phyloP scores from a whole-genome alignment of 176 grass and related monocot species.

The Typha latifolia region DNA sequence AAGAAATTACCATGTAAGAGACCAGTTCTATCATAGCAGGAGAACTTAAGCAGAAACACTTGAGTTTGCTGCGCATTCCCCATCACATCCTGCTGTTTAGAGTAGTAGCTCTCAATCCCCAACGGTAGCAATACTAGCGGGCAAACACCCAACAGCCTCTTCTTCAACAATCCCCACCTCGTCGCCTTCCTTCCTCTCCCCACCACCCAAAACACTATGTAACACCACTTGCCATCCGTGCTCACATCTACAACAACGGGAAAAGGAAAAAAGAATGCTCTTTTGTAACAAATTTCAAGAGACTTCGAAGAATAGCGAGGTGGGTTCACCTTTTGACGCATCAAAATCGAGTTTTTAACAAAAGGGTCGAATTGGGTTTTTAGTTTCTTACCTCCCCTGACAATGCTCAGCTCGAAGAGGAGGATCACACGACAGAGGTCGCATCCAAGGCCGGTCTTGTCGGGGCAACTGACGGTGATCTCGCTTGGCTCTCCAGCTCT shows the following conservation, averaged over 20 bases:
- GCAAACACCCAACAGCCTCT: slow-evolving; percentile 38
- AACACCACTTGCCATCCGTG: slow-evolving; percentile 86
- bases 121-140: slow-evolving; percentile 19
- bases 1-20: slow-evolving; percentile 53
- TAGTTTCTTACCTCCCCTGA: slow-evolving; percentile 44
- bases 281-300: too few species aligned
- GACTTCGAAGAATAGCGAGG: background rate
- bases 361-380: too few species aligned
- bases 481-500: slow-evolving; percentile 41
- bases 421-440: slow-evolving; percentile 82
- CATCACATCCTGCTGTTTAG: slow-evolving; percentile 20
- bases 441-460: slow-evolving; percentile 87
- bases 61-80: slow-evolving; percentile 4
- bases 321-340: background rate
- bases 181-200: slow-evolving; percentile 19
- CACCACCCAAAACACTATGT: slow-evolving; percentile 63
- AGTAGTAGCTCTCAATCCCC: slow-evolving; percentile 19
- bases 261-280: too few species aligned
- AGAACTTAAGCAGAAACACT: slow-evolving; percentile 73
- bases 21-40: slow-evolving; percentile 65
- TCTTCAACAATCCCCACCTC: slow-evolving; percentile 53
- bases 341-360: background rate
- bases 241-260: slow-evolving; percentile 22
- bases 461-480: slow-evolving; percentile 66
- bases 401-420: slow-evolving; percentile 78